Evolutionary conservation across 805 yeast species (phyloP).

Genomic region (Yamadazyma takamatsuzukensis): DNA sequence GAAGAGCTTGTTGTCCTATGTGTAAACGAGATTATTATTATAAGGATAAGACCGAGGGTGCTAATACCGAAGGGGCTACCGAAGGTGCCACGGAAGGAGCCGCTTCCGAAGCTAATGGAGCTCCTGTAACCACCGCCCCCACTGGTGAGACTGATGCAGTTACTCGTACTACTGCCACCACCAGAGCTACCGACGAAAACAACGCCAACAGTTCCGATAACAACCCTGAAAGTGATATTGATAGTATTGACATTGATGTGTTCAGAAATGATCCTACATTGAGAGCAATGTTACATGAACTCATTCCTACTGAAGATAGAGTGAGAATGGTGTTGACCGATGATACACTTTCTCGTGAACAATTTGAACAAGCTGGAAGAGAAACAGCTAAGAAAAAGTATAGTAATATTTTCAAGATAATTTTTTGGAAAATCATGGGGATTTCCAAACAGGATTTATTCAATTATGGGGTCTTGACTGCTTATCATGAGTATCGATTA

Average conservation of each 20-base stretch:
- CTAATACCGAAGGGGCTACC: slow-evolving; percentile 9
- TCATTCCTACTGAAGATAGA: slow-evolving; percentile 39
- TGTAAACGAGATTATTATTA: slow-evolving; percentile 68
- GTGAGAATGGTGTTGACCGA: slow-evolving; percentile 40
- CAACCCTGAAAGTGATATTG: slow-evolving; percentile 13
- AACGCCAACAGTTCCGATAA: slow-evolving; percentile 2
- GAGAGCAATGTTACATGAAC: slow-evolving; percentile 34
- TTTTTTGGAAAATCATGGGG: slow-evolving; percentile 60
- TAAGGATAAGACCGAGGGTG: slow-evolving; percentile 24
- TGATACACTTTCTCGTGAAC: slow-evolving; percentile 25
- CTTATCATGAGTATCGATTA: slow-evolving; percentile 13
- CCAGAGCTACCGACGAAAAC: slow-evolving; percentile 2
- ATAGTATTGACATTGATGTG: slow-evolving; percentile 25
- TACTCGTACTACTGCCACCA: slow-evolving; percentile 1
- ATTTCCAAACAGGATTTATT: slow-evolving; percentile 45
- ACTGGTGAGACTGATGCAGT: slow-evolving; percentile 1
- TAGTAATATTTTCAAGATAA: slow-evolving; percentile 23
- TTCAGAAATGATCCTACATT: slow-evolving; percentile 36
- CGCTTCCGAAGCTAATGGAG: slow-evolving; percentile 3
- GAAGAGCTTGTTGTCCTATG: slow-evolving; percentile 81
- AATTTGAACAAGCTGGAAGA: slow-evolving; percentile 45
- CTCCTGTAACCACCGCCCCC: slow-evolving; percentile 1
- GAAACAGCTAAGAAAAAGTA: slow-evolving; percentile 33
- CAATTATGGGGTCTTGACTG: slow-evolving; percentile 44
- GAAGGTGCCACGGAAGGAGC: slow-evolving; percentile 2